These are phyloP conservation scores for Daldinia bambusicola DNA, from an alignment of 495 filamentous ascomycete genomes.

Conservation along the genomic window DNA sequence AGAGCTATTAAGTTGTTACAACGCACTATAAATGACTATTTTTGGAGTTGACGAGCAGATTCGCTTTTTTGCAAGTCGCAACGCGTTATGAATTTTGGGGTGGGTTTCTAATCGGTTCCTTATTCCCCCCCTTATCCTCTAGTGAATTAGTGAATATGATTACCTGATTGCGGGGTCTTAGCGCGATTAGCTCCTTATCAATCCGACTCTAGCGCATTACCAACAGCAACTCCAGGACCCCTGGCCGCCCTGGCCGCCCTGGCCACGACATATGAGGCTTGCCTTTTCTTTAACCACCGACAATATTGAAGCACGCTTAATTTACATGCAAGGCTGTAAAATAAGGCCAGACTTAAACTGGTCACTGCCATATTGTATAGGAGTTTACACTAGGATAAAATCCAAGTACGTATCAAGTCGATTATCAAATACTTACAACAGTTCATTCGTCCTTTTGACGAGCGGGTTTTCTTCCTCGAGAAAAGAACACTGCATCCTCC, in stretches of 20 bases:
- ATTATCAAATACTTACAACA: no score
- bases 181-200: slow-evolving; percentile 19
- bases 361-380: no score
- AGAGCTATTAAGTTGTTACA: slow-evolving; percentile 1
- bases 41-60: no score
- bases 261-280: not conserved
- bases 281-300: not conserved
- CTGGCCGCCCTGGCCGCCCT: not conserved
- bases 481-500: no score
- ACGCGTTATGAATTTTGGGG: slow-evolving; percentile 13
- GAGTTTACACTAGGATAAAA: no score
- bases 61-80: not conserved
- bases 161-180: slow-evolving; percentile 24
- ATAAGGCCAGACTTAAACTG: no score
- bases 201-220: slow-evolving; percentile 12
- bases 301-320: not conserved
- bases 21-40: not conserved
- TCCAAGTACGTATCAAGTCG: no score
- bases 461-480: no score
- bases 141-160: slow-evolving; percentile 9
- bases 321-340: not conserved
- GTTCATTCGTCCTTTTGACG: no score
- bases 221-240: not conserved
- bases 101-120: slow-evolving; percentile 9
- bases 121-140: slow-evolving; percentile 7